phyloP scores from a whole-genome alignment of 2,329 filamentous ascomycete genomes.

The Stagonosporopsis vannaccii region DNA sequence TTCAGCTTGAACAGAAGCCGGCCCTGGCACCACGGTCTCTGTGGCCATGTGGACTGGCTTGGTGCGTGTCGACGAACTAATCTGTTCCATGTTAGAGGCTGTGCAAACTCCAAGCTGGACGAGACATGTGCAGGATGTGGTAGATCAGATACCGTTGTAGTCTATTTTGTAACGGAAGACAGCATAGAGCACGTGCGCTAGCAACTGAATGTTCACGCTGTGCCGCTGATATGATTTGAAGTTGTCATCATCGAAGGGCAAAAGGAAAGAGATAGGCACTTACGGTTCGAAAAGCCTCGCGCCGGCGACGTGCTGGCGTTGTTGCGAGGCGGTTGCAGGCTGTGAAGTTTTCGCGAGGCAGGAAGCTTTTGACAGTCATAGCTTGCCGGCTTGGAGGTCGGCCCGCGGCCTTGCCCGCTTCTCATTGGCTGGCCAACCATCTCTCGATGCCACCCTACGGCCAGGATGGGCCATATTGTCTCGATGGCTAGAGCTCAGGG shows the following conservation, averaged over 20 bases:
- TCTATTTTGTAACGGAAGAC: constrained; percentile 25
- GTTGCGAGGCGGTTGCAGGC: constrained; percentile 7
- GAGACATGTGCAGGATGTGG: neutral
- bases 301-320: constrained; percentile 12
- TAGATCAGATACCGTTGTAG: constrained; percentile 25
- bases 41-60: constrained; percentile 23
- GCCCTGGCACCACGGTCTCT: constrained; percentile 14
- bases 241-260: constrained; percentile 21
- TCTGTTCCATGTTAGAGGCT: constrained; percentile 8
- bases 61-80: neutral
- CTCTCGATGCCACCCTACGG: neutral
- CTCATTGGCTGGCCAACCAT: constrained; percentile 6
- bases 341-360: constrained; percentile 13
- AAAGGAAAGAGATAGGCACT: constrained; percentile 1
- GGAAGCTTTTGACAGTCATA: constrained; percentile 12
- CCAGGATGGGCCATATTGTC: neutral
- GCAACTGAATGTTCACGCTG: constrained; percentile 25
- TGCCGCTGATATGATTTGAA: constrained; percentile 22
- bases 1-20: constrained; percentile 16
- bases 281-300: constrained; percentile 12
- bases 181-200: constrained; percentile 23
- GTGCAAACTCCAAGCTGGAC: neutral
- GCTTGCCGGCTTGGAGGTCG: constrained; percentile 6
- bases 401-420: constrained; percentile 10
- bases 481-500: too few species aligned